phyloP scores from a whole-genome alignment of 2,329 filamentous ascomycete genomes.

The Aureobasidium mangrovei region DNA sequence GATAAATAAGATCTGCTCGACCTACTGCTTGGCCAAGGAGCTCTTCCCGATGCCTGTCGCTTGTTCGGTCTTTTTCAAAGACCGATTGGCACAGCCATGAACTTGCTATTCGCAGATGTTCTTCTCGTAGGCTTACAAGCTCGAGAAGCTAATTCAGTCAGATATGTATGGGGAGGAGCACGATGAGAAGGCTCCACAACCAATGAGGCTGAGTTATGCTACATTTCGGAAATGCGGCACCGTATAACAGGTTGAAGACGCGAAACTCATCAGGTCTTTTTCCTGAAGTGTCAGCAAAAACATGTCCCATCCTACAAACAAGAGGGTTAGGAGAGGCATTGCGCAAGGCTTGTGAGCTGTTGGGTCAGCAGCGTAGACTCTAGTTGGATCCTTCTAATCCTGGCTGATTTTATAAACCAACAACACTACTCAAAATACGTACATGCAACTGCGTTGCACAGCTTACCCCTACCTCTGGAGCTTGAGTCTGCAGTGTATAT shows the following conservation, averaged over 20 bases:
- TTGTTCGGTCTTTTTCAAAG: background rate
- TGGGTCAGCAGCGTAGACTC: background rate
- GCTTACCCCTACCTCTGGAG: background rate
- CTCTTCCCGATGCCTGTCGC: background rate
- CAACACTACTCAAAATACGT: background rate
- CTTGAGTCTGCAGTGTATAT: background rate
- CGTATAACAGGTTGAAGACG: background rate
- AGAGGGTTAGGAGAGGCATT: background rate
- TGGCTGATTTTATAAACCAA: background rate
- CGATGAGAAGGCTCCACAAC: background rate
- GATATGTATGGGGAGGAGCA: background rate
- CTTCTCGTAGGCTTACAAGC: background rate
- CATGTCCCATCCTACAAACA: too few species aligned
- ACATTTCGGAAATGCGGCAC: background rate
- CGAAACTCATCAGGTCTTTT: background rate
- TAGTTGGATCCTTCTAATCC: background rate
- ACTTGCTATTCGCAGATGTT: background rate
- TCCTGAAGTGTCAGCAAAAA: background rate
- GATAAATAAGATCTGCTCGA: background rate
- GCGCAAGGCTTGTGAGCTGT: background rate
- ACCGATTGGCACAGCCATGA: background rate
- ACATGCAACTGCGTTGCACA: constrained; percentile 3
- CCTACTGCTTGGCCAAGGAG: background rate
- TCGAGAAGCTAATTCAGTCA: too few species aligned
- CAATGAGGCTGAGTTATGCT: background rate